A percentile compares a stretch with the other conserved stretches of the same genome.
These are phyloP conservation scores for Naganishia kalamii DNA, from an alignment of 768 basidiomycete species.

Conservation along the genomic window DNA sequence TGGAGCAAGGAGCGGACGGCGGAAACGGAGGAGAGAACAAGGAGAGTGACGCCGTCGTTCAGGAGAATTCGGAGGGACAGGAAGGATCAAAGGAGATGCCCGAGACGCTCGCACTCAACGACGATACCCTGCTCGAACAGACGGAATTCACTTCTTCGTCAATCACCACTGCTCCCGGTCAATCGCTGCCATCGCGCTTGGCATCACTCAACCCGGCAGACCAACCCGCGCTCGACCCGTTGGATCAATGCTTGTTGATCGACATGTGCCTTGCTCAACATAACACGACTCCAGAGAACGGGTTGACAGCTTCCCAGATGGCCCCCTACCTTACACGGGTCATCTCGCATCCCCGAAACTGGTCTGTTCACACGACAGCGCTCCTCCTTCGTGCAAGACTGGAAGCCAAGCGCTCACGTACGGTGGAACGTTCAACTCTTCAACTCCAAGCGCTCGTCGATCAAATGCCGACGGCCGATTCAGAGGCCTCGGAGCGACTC, in stretches of 20 bases:
- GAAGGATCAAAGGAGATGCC: constrained; percentile 51
- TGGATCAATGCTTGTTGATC: constrained; percentile 89
- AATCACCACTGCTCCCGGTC: constrained; percentile 39
- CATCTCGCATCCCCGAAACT: constrained; percentile 78
- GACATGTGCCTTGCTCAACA: constrained; percentile 70
- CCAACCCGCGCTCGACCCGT: constrained; percentile 80
- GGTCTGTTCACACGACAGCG: constrained; percentile 95
- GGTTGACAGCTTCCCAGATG: constrained; percentile 88
- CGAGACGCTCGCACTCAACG: constrained; percentile 77
- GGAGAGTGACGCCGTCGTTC: too few relatives aligned
- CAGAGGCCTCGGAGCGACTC: constrained; percentile 65
- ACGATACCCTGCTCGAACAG: constrained; percentile 91
- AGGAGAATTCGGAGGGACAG: background rate
- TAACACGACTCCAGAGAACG: constrained; percentile 82
- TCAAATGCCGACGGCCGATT: constrained; percentile 87
- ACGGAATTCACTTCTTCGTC: constrained; percentile 78
- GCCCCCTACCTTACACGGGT: constrained; percentile 83
- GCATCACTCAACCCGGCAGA: constrained; percentile 69
- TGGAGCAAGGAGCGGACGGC: constrained; percentile 11
- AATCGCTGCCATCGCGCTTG: constrained; percentile 51
- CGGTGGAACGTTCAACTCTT: constrained; percentile 82
- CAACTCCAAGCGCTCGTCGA: constrained; percentile 94
- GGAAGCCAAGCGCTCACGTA: constrained; percentile 79
- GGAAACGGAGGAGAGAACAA: background rate
- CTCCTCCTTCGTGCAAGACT: constrained; percentile 86